A percentile compares a stretch with the other conserved stretches of the same genome.
These are phyloP conservation scores for Ciborinia camelliae DNA, from an alignment of 2,329 filamentous ascomycete species.

Conservation along the genomic window DNA sequence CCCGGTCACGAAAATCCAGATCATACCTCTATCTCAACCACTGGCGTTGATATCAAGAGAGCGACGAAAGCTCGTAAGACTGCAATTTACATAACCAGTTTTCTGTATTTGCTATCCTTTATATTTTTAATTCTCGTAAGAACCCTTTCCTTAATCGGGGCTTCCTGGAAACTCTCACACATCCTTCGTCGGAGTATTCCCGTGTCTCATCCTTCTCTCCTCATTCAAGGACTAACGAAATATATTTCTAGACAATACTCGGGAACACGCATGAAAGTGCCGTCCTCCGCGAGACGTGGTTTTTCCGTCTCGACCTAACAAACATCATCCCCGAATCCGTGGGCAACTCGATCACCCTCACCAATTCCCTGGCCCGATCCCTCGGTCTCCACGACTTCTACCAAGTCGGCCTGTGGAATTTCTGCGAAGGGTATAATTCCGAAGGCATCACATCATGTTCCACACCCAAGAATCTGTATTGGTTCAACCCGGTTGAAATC, in stretches of 20 bases:
- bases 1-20: conserved; percentile 26
- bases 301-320: conserved; percentile 79
- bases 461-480: conserved; percentile 66
- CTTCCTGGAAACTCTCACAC: too few relatives aligned
- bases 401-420: conserved; percentile 87
- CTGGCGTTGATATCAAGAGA: conserved; percentile 42
- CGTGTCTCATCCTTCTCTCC: not conserved
- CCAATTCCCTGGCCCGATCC: conserved; percentile 83
- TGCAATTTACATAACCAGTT: conserved; percentile 59
- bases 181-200: too few relatives aligned
- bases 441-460: conserved; percentile 76
- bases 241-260: conserved; percentile 59
- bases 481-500: conserved; percentile 87
- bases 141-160: conserved; percentile 12
- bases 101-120: conserved; percentile 70
- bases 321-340: conserved; percentile 53
- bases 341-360: conserved; percentile 58
- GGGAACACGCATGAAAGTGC: conserved; percentile 65
- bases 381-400: conserved; percentile 93
- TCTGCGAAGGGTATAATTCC: conserved; percentile 79
- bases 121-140: conserved; percentile 75
- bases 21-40: conserved; percentile 11
- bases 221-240: too few relatives aligned
- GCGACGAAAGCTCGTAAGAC: conserved; percentile 50
- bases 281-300: conserved; percentile 69